Percentiles rank a stretch among this genome's conserved stretches.
phyloP scores from a whole-genome alignment of 2,329 filamentous ascomycete genomes.

The Colletotrichum gloeosporioides region DNA sequence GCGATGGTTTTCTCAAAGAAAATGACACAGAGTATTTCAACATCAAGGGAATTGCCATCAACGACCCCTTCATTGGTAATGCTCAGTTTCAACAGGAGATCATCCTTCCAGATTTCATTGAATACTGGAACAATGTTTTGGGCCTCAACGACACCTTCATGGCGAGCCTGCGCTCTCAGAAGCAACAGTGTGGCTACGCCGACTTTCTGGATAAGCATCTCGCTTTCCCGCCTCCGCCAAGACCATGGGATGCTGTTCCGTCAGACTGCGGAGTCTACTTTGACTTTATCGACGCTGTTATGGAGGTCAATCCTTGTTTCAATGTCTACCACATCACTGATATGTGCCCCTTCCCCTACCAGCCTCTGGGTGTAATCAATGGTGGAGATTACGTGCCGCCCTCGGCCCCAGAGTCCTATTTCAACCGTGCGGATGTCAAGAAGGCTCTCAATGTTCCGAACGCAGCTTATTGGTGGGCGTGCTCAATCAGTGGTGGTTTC shows the following conservation, averaged over 20 bases:
- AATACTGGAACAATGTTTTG: constrained; percentile 66
- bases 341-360: constrained; percentile 74
- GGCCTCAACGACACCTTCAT: constrained; percentile 66
- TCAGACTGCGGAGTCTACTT: constrained; percentile 47
- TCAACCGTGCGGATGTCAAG: constrained; percentile 75
- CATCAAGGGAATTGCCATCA: constrained; percentile 72
- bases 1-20: constrained; percentile 72
- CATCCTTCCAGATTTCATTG: constrained; percentile 62
- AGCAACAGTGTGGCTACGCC: constrained; percentile 66
- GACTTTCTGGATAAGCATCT: constrained; percentile 66
- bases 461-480: constrained; percentile 28
- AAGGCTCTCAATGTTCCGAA: constrained; percentile 68
- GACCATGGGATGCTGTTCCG: constrained; percentile 56
- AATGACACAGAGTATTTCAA: constrained; percentile 72
- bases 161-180: constrained; percentile 54
- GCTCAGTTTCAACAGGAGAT: constrained; percentile 48
- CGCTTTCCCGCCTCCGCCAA: constrained; percentile 59
- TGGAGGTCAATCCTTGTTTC: constrained; percentile 76
- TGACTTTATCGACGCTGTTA: constrained; percentile 45
- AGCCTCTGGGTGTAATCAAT: constrained; percentile 75
- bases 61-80: constrained; percentile 72
- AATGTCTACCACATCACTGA: constrained; percentile 78
- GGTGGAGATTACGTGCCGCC: constrained; percentile 44
- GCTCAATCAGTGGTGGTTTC: constrained; percentile 29
- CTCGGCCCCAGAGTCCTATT: constrained; percentile 67